Conservation (phyloP, 805 yeast species). For the Yarrowia deformans region DNA sequence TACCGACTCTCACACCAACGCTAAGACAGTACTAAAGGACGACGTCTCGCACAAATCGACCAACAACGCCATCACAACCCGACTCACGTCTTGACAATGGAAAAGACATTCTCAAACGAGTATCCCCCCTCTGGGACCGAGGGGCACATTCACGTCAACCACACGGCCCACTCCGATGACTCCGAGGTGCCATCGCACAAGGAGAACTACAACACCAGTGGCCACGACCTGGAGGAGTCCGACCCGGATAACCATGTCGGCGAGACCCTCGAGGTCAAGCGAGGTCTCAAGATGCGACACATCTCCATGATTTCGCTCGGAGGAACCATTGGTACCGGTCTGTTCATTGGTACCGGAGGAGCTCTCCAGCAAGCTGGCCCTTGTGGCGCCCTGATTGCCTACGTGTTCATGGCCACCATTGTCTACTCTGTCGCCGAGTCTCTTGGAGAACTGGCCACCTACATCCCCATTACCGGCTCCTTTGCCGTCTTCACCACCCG, state of each 20-base stretch:
- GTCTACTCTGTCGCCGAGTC: conserved; percentile 67
- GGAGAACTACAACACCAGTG: conserved; percentile 28
- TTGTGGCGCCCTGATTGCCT: conserved; percentile 65
- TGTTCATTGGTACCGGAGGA: conserved; percentile 74
- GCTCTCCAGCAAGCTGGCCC: conserved; percentile 75
- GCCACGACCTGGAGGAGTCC: conserved; percentile 37
- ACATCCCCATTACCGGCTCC: conserved; percentile 66
- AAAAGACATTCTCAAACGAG: conserved; percentile 13
- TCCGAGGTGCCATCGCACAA: conserved; percentile 17
- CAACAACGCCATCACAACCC: neutral
- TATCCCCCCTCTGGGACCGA: conserved; percentile 15
- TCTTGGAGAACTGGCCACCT: conserved; percentile 61
- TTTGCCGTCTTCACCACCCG: conserved; percentile 68
- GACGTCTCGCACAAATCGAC: neutral
- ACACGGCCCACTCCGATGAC: conserved; percentile 9
- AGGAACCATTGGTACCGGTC: conserved; percentile 82
- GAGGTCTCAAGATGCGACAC: conserved; percentile 65
- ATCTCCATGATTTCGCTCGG: conserved; percentile 81
- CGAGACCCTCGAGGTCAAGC: conserved; percentile 38
- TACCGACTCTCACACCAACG: neutral
- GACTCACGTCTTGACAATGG: conserved; percentile 1
- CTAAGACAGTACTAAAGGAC: conserved; percentile 19
- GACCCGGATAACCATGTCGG: conserved; percentile 37
- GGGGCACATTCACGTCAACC: conserved; percentile 21
- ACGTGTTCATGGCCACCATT: conserved; percentile 65